Conservation (phyloP, 139 green algal genomes). For the Chlorella vulgaris region DNA sequence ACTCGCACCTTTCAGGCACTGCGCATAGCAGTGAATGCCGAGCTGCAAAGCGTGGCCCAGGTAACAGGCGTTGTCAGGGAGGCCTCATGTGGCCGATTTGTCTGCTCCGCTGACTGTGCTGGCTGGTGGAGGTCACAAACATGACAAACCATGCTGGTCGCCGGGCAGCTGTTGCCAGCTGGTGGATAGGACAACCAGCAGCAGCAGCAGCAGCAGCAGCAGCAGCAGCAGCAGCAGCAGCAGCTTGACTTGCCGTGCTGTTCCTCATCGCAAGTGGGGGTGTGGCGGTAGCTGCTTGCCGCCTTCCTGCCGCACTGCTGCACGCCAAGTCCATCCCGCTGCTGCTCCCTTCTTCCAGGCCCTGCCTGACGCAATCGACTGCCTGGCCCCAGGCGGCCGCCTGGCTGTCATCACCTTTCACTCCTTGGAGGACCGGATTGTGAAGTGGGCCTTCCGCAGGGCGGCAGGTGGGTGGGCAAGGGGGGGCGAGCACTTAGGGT, state of each 20-base stretch:
- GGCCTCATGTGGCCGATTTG: not conserved
- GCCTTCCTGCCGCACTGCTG: not conserved
- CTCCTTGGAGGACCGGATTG: slow-evolving; percentile 91
- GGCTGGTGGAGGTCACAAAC: not conserved
- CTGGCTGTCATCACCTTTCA: slow-evolving; percentile 96
- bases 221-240: not conserved
- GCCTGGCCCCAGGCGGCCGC: slow-evolving; percentile 72
- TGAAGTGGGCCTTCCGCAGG: slow-evolving; percentile 74
- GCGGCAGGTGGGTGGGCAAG: slow-evolving; percentile 61
- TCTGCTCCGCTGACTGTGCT: not conserved
- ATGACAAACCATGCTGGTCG: too few species aligned
- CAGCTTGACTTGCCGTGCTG: not conserved
- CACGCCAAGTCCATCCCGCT: not conserved
- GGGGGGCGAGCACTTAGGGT: not conserved
- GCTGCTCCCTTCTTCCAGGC: not conserved
- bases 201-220: not conserved
- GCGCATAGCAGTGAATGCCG: slow-evolving; percentile 96
- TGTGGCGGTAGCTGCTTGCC: not conserved
- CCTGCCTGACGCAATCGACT: slow-evolving; percentile 62
- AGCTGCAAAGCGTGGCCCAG: slow-evolving; percentile 75
- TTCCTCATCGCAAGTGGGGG: too few species aligned
- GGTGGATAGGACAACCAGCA: not conserved
- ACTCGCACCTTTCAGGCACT: slow-evolving; percentile 88
- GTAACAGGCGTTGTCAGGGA: not conserved
- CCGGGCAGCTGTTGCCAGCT: too few species aligned